A percentile compares a stretch with the other conserved stretches of the same genome.
These are phyloP conservation scores for Pezicula neosporulosa DNA, from an alignment of 2,329 filamentous ascomycete genomes.

Conservation along the genomic window DNA sequence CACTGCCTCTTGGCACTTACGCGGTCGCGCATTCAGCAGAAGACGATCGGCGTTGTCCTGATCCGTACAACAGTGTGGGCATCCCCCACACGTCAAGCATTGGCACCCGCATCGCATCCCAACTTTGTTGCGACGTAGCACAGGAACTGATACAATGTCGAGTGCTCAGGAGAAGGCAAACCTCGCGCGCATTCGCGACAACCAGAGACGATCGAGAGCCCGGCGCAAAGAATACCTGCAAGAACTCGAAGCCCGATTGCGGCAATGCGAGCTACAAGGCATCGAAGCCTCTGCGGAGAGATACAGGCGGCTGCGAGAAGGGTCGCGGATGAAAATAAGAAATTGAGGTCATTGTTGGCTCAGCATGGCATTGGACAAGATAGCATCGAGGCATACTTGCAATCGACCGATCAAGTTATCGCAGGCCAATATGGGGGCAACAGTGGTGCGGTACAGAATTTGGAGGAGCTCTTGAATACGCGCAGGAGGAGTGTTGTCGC, in stretches of 20 bases:
- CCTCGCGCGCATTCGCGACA: conserved; percentile 65
- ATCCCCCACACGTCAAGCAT: no score
- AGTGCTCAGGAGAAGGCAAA: conserved; percentile 23
- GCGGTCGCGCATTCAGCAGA: no score
- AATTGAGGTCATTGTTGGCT: conserved; percentile 56
- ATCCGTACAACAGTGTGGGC: no score
- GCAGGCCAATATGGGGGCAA: conserved; percentile 7
- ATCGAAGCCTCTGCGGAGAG: conserved; percentile 69
- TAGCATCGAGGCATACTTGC: conserved; percentile 38
- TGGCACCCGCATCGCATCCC: no score
- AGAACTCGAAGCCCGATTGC: conserved; percentile 63
- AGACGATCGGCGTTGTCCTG: no score
- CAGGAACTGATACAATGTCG: neutral
- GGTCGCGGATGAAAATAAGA: conserved; percentile 67
- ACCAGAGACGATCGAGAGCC: conserved; percentile 73
- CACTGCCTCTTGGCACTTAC: no score
- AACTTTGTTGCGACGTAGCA: no score
- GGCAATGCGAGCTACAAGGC: conserved; percentile 60
- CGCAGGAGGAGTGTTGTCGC: conserved; percentile 19
- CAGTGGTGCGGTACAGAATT: conserved; percentile 17
- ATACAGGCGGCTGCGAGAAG: conserved; percentile 67
- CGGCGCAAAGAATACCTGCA: conserved; percentile 70
- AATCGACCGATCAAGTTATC: conserved; percentile 7
- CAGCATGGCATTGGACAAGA: conserved; percentile 54
- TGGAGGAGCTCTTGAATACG: conserved; percentile 23